A percentile compares a stretch with the other conserved stretches of the same genome.
phyloP scores from a whole-genome alignment of 139 green algal species.

The Pleodorina starrii region DNA sequence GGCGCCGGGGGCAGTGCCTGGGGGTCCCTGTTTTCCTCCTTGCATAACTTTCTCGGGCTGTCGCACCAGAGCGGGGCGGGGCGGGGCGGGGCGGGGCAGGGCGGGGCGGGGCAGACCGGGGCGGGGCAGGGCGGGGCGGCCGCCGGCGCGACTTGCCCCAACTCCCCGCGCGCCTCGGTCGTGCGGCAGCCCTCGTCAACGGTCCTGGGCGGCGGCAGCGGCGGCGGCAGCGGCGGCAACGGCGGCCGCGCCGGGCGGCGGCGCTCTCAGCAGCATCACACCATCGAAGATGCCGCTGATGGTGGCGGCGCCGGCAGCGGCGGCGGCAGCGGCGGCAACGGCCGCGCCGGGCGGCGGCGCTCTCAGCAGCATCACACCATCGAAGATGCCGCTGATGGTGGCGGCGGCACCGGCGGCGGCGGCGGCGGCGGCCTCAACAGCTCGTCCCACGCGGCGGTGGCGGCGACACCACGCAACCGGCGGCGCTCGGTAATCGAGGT shows the following conservation, averaged over 20 bases:
- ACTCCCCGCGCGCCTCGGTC: neutral
- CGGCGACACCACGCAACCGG: neutral
- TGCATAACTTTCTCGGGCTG: slow-evolving; percentile 22
- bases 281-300: neutral
- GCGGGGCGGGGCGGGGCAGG: too few species aligned
- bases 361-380: too few species aligned
- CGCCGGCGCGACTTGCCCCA: neutral
- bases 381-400: neutral
- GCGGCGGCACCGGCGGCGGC: neutral
- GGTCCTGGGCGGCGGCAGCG: neutral
- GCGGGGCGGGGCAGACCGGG: too few species aligned
- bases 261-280: neutral
- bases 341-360: neutral
- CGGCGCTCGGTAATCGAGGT: slow-evolving; percentile 39
- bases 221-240: neutral
- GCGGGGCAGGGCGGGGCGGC: neutral
- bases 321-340: neutral
- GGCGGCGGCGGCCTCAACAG: too few species aligned
- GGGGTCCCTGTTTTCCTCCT: neutral
- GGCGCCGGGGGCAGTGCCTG: neutral
- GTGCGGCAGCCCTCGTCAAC: neutral
- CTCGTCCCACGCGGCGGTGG: neutral
- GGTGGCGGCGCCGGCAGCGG: neutral
- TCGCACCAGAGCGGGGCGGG: neutral
- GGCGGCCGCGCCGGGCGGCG: neutral